Evolutionary conservation across 2,329 filamentous ascomycete genomes (phyloP).

Genomic region (Colletotrichum godetiae): DNA sequence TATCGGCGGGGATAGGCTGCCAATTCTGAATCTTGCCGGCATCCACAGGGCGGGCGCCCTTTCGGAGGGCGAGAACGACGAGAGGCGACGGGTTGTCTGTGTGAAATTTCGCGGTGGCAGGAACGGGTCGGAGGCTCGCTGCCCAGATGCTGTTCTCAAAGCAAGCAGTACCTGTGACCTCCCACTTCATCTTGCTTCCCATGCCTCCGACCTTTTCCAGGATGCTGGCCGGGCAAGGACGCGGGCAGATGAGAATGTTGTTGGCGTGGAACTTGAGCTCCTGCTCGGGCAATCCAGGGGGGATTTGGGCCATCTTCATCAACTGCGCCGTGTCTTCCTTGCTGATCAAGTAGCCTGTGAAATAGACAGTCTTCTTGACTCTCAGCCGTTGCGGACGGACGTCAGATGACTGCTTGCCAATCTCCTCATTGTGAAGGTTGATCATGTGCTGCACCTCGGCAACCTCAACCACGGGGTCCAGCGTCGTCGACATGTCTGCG

Average conservation of each 20-base stretch:
- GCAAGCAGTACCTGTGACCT: constrained; percentile 80
- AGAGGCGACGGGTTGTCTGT: constrained; percentile 83
- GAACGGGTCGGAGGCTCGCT: constrained; percentile 79
- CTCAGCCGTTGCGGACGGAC: constrained; percentile 61
- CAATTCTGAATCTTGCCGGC: constrained; percentile 86
- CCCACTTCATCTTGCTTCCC: constrained; percentile 85
- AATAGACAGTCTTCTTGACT: constrained; percentile 90
- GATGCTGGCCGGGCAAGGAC: constrained; percentile 77
- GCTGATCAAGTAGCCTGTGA: constrained; percentile 89
- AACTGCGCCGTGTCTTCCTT: constrained; percentile 78
- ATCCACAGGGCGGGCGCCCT: constrained; percentile 81
- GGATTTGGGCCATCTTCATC: constrained; percentile 75
- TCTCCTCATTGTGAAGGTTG: constrained; percentile 81
- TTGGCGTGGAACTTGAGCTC: constrained; percentile 88
- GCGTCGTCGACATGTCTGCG: constrained; percentile 75
- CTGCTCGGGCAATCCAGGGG: constrained; percentile 69
- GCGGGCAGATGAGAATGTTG: constrained; percentile 89
- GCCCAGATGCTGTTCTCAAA: constrained; percentile 90
- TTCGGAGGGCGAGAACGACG: constrained; percentile 84
- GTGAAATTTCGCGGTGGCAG: constrained; percentile 74
- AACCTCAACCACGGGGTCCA: constrained; percentile 84
- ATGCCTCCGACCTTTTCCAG: constrained; percentile 89
- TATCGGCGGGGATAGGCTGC: constrained; percentile 78
- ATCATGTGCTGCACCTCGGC: constrained; percentile 90
- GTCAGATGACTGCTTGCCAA: constrained; percentile 51